These are phyloP conservation scores for Fusarium secorum DNA, from an alignment of 2,329 filamentous ascomycete species.

Conservation along the genomic window DNA sequence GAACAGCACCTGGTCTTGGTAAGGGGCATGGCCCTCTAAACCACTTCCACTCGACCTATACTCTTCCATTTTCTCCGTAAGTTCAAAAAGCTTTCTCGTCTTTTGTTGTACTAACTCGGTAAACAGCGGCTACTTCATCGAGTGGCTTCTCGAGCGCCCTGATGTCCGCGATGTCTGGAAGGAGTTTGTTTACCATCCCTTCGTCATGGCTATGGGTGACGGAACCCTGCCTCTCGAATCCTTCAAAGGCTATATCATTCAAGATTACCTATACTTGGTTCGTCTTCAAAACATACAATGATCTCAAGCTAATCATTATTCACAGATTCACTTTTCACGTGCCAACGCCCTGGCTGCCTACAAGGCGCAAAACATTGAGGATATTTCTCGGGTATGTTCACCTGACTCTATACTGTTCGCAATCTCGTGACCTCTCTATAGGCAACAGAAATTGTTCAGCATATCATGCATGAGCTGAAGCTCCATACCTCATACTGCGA, in stretches of 20 bases:
- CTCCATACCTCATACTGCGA: conserved; percentile 86
- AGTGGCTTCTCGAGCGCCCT: conserved; percentile 78
- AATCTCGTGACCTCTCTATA: conserved; percentile 17
- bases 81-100: conserved; percentile 16
- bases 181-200: conserved; percentile 80
- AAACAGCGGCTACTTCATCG: conserved; percentile 76
- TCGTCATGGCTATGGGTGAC: conserved; percentile 78
- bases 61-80: conserved; percentile 72
- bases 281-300: conserved; percentile 20
- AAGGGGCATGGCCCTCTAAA: conserved; percentile 76
- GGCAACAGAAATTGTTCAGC: conserved; percentile 68
- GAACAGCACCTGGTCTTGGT: conserved; percentile 68
- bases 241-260: conserved; percentile 89
- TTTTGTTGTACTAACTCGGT: background rate
- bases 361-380: conserved; percentile 77
- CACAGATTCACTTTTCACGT: conserved; percentile 82
- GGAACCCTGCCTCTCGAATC: conserved; percentile 77
- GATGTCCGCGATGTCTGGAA: conserved; percentile 81
- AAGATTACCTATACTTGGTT: conserved; percentile 91
- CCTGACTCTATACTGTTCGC: too few relatives aligned
- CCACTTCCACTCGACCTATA: conserved; percentile 77
- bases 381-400: conserved; percentile 71
- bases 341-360: conserved; percentile 87
- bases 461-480: conserved; percentile 81
- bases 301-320: background rate